Evolutionary conservation across 805 yeast genomes (phyloP).

Genomic region (Candida ponderosae): DNA sequence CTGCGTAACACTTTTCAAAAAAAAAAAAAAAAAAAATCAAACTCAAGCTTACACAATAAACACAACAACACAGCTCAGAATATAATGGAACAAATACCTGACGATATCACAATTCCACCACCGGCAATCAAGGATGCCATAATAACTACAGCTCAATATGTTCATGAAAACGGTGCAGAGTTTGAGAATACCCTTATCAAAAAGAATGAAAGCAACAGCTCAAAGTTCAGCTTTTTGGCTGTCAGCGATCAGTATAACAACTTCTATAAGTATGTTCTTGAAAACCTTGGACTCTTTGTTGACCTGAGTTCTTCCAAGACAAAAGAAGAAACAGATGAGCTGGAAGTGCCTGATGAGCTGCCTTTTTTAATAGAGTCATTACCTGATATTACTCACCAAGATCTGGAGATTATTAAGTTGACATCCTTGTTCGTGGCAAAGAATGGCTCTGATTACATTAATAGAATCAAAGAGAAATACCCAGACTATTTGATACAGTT

Average conservation of each 20-base stretch:
- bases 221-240: constrained; percentile 58
- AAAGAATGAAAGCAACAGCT: constrained; percentile 34
- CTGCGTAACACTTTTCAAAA: too few relatives aligned
- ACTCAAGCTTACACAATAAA: too few relatives aligned
- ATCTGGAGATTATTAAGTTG: constrained; percentile 59
- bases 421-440: constrained; percentile 64
- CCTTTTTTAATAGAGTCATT: constrained; percentile 8
- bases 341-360: constrained; percentile 5
- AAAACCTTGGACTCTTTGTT: constrained; percentile 18
- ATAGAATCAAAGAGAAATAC: constrained; percentile 28
- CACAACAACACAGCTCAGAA: too few relatives aligned
- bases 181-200: constrained; percentile 55
- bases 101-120: constrained; percentile 46
- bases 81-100: constrained; percentile 26
- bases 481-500: constrained; percentile 43
- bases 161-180: constrained; percentile 54
- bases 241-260: constrained; percentile 45
- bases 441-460: constrained; percentile 43
- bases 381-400: constrained; percentile 45
- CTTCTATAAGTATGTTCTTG: constrained; percentile 46
- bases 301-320: constrained; percentile 1
- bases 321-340: constrained; percentile 6
- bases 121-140: constrained; percentile 43
- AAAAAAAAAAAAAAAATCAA: too few relatives aligned
- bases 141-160: constrained; percentile 66